phyloP scores from a whole-genome alignment of 352 stramenopile species.

The Phytophthora hibernalis region DNA sequence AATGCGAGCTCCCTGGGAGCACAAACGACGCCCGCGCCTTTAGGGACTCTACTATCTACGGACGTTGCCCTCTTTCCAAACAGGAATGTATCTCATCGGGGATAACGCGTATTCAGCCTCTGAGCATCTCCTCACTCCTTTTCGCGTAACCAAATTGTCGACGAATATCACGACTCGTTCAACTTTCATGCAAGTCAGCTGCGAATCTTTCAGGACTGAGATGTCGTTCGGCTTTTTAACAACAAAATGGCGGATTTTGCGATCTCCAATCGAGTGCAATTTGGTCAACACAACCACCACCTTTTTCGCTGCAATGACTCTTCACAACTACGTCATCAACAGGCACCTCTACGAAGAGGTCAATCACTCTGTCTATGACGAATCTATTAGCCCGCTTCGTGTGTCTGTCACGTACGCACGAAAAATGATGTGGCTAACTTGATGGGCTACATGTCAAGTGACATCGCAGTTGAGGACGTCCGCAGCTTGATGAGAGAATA shows the following conservation, averaged over 20 bases:
- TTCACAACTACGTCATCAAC: conserved; percentile 8
- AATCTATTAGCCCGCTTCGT: conserved; percentile 2
- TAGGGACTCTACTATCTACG: background rate
- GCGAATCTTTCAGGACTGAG: conserved; percentile 2
- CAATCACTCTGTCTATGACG: background rate
- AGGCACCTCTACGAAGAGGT: background rate
- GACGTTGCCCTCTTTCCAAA: background rate
- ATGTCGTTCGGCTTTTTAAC: conserved; percentile 5
- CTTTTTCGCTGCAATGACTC: conserved; percentile 1
- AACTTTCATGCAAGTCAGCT: conserved; percentile 20
- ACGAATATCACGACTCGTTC: conserved; percentile 13
- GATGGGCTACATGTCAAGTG: conserved; percentile 17
- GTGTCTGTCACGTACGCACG: background rate
- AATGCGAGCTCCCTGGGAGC: conserved; percentile 8
- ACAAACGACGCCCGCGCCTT: conserved; percentile 16
- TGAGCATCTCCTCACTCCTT: conserved; percentile 5
- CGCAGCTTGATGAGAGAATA: background rate
- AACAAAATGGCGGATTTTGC: conserved; percentile 7
- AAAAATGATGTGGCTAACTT: conserved; percentile 3
- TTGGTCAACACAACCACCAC: background rate
- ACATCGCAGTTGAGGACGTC: background rate
- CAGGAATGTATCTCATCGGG: conserved; percentile 9
- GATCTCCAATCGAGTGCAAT: conserved; percentile 3
- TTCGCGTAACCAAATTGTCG: conserved; percentile 6
- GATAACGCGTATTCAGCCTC: conserved; percentile 3